Conservation (phyloP, 768 basidiomycete genomes). For the Naganishia friedmannii region DNA sequence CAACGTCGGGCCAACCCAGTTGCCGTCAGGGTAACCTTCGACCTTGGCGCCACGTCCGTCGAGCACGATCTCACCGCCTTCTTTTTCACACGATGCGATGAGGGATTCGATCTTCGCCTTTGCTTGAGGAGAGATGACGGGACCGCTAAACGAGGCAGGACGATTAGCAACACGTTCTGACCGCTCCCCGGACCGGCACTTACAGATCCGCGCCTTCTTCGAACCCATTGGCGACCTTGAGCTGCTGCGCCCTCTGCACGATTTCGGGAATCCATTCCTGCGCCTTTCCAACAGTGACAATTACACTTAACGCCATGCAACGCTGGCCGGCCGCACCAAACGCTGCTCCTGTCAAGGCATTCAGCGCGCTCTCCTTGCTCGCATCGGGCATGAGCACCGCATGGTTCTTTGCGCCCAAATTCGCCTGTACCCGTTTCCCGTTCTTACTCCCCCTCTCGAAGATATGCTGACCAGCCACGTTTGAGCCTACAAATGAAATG, state of each 20-base stretch:
- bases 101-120: conserved; percentile 72
- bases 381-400: conserved; percentile 91
- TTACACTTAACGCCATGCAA: conserved; percentile 33
- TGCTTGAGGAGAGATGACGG: conserved; percentile 67
- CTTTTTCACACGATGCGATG: conserved; percentile 59
- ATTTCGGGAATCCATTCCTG: conserved; percentile 82
- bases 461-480: conserved; percentile 88
- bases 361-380: conserved; percentile 85
- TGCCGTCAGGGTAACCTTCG: conserved; percentile 75
- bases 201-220: conserved; percentile 77
- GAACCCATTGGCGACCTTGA: conserved; percentile 87
- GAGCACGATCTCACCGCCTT: conserved; percentile 81
- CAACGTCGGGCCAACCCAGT: conserved; percentile 91
- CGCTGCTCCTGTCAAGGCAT: conserved; percentile 87
- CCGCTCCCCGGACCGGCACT: conserved; percentile 52
- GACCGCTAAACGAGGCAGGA: conserved; percentile 49
- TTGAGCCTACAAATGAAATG: conserved; percentile 93
- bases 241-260: conserved; percentile 70
- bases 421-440: conserved; percentile 54
- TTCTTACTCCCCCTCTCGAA: conserved; percentile 65
- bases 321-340: conserved; percentile 97
- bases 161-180: background rate
- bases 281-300: conserved; percentile 64
- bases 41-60: conserved; percentile 75
- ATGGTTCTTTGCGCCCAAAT: conserved; percentile 96